Percentiles rank a stretch among this genome's conserved stretches.
Conservation (phyloP, 805 yeast species). For the Hanseniaspora jakobsenii region DNA sequence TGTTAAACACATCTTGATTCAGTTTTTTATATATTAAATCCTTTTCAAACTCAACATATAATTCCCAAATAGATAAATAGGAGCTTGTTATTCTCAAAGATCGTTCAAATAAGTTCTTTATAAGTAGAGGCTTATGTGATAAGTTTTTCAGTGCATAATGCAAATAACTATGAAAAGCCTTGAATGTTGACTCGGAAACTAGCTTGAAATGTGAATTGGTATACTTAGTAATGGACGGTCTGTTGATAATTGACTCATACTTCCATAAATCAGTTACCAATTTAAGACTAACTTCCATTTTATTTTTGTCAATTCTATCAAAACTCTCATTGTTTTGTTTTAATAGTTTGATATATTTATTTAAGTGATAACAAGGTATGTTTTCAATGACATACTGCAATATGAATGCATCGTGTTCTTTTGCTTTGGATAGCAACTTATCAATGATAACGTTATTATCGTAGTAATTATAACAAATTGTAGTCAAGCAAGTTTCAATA, state of each 20-base stretch:
- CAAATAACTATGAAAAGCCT: too few relatives aligned
- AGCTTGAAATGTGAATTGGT: neutral
- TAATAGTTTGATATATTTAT: slow-evolving; percentile 3
- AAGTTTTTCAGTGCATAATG: neutral
- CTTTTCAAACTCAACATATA: slow-evolving; percentile 2
- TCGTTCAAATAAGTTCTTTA: slow-evolving; percentile 8
- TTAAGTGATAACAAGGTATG: slow-evolving; percentile 6
- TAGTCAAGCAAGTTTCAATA: neutral
- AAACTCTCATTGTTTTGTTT: neutral
- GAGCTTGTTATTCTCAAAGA: slow-evolving; percentile 1
- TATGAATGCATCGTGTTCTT: neutral
- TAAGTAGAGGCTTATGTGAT: neutral
- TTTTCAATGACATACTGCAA: neutral
- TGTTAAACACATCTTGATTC: too few relatives aligned
- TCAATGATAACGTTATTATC: slow-evolving; percentile 3
- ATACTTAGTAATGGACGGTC: neutral
- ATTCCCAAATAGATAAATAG: slow-evolving; percentile 5
- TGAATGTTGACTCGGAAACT: too few relatives aligned
- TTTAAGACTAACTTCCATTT: neutral
- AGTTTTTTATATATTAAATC: neutral
- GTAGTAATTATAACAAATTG: slow-evolving; percentile 5
- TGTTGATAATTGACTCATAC: slow-evolving; percentile 6
- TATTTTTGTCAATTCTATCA: neutral
- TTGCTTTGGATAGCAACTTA: neutral
- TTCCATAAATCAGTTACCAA: slow-evolving; percentile 3